A percentile compares a stretch with the other conserved stretches of the same genome.
Evolutionary conservation across 306 rosid genomes (phyloP).

Genomic region (Medicago ruthenica): DNA sequence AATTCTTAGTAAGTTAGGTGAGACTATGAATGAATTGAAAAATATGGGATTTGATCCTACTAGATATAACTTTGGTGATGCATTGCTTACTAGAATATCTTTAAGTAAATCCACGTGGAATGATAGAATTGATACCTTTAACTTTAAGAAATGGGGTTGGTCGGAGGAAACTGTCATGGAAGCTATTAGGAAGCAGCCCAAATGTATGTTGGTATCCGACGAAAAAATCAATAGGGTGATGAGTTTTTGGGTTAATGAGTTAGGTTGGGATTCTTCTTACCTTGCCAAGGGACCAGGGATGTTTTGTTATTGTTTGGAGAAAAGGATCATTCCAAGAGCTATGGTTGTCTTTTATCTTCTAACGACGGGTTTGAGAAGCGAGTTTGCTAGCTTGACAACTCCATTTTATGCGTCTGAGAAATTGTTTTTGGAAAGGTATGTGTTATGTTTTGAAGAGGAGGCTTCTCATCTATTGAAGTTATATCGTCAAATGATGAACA

Average conservation of each 20-base stretch:
- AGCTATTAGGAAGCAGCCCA: constrained; percentile 47
- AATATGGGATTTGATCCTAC: constrained; percentile 54
- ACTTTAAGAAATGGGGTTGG: constrained; percentile 69
- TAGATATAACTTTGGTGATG: constrained; percentile 34
- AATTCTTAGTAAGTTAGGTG: not conserved
- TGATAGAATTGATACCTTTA: constrained; percentile 46
- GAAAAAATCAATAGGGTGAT: constrained; percentile 52
- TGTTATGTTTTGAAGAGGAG: constrained; percentile 32
- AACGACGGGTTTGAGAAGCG: constrained; percentile 47
- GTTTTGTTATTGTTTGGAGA: constrained; percentile 31
- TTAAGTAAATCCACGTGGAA: constrained; percentile 50
- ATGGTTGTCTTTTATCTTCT: constrained; percentile 42
- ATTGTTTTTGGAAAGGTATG: constrained; percentile 41
- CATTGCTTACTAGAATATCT: constrained; percentile 38
- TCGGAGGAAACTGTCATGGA: constrained; percentile 51
- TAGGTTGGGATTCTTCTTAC: constrained; percentile 48
- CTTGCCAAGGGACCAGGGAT: constrained; percentile 22
- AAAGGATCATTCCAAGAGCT: constrained; percentile 60
- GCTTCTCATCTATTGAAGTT: constrained; percentile 36
- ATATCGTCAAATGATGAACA: constrained; percentile 23
- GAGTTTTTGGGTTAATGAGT: constrained; percentile 52
- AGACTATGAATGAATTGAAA: constrained; percentile 35
- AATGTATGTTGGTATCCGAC: constrained; percentile 45
- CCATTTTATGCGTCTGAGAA: constrained; percentile 30
- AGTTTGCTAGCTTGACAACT: constrained; percentile 29